Evolutionary conservation across 495 filamentous ascomycete genomes (phyloP), one percentile per base, ranked within the genome.

Genomic region (Tuber calosporum): DNA sequence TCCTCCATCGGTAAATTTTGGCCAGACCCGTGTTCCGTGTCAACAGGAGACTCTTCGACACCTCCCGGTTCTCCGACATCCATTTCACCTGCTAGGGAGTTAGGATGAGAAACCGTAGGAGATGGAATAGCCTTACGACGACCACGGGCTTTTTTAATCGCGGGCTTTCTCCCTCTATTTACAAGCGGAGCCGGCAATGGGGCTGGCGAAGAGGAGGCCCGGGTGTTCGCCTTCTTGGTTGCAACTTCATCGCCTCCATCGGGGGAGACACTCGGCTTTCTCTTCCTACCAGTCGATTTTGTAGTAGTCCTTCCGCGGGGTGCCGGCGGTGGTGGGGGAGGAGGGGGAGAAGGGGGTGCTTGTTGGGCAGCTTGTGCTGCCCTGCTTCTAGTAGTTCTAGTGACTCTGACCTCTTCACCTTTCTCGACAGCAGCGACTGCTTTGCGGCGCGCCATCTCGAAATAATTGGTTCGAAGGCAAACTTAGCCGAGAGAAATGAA

Each of bases 201-300:
- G 34, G 53, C n/a, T 34, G 53, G 26, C 53, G 53, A 62, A 62
- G 53, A 5, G 26, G 53, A 62, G 53, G 53, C 34, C 53, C 53
- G 53, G 53, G 13, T 62, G 26, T 62, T 62, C 30, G 53, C 53
- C 53, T 62, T 62, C 11, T 62, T 62, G 2, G 26, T 34, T 30
- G 53, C 53, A 62, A 62, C 13, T 15, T 30, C 26, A 62, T 62
- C 53, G 34, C 19, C 53, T 34, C 19, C 53, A 62, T 34, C 53
- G 53, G 53, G 34, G 53, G 53, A 62, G 53, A 62, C 53, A 34
- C 53, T 62, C 53, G 53, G 13, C 53, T 62, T 62, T 62, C 53
- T 62, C 53, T 62, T 62, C 53, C 53, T 62, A 1, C 53, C 26
- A 34, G 53, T 13, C 9, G 53, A 17, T 62, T 62, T 62, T 17